Base-by-base conservation (phyloP, 768 basidiomycete species). In the Gymnopilus dilepis region DNA sequence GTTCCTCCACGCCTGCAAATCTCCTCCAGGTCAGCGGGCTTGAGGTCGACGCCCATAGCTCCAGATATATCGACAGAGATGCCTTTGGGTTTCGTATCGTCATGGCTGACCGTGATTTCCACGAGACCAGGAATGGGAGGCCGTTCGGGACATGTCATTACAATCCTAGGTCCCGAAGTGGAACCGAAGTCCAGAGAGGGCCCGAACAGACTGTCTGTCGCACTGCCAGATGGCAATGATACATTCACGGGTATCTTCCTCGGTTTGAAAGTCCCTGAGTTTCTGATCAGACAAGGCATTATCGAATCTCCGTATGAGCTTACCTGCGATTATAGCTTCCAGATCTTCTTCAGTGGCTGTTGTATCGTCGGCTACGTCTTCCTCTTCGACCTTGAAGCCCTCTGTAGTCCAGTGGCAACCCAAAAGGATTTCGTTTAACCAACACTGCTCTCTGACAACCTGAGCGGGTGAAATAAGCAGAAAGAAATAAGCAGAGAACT, bases 391-490 rank as follows among this genome's bases (percentile, higher is more conserved):
- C 31, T 72, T 68, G 13, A 77, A 61, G 9, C 77, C 79, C 67
- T 92, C 90, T 3, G 85, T 78, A 26, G 73, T 72, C 92, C 92
- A 94, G 12, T 82, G 74, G 45, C 84, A 86, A 45, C 82, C 80
- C 4, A 76, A 67, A 21, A 94, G 72, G n/a, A 82, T 80, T 67
- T 90, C 89, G 68, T 94, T 94, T 17, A 94, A 69, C 92, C 92
- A 94, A 67, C 88, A 90, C 73, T 94, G 92, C 62, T 94, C 92
- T 60, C 84, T 81, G 4, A 94, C 90, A 67, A 94, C 82, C 88
- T 91, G 41, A 4, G 28, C 33, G 58, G 54, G 19, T 21, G 4
- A 11, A 38, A 54, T 52, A 19, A 62, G 54, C 52, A 33, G 26
- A 52, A 56, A 3, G 31, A 28, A 19, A 17, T 26, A n/a, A n/a